Evolutionary conservation across 2,329 filamentous ascomycete genomes (phyloP).

Genomic region (Teratosphaeria destructans): DNA sequence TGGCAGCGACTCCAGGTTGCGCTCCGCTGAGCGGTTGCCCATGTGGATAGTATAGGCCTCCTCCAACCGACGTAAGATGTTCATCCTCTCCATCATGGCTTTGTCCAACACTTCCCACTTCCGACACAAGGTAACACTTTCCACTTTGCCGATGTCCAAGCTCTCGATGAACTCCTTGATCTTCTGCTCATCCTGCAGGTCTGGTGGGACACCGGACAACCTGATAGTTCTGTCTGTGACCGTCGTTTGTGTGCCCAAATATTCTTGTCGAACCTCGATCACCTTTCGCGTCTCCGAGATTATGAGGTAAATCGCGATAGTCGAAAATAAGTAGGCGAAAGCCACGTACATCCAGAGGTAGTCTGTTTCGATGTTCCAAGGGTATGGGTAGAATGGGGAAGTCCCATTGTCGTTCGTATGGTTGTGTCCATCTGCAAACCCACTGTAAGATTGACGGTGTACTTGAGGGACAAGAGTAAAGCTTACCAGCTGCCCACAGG

Average conservation of each 20-base stretch:
- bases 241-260: slow-evolving; percentile 87
- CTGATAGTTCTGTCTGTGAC: slow-evolving; percentile 90
- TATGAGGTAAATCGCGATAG: slow-evolving; percentile 70
- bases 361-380: slow-evolving; percentile 30
- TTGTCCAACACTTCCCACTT: slow-evolving; percentile 77
- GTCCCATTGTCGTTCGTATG: slow-evolving; percentile 1
- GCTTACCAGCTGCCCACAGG: background rate
- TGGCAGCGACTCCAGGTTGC: slow-evolving; percentile 39
- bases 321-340: slow-evolving; percentile 91
- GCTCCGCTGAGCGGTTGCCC: slow-evolving; percentile 44
- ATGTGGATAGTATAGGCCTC: slow-evolving; percentile 70
- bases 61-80: slow-evolving; percentile 63
- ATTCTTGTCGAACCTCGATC: slow-evolving; percentile 77
- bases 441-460: background rate
- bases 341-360: slow-evolving; percentile 88
- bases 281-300: slow-evolving; percentile 74
- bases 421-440: slow-evolving; percentile 3
- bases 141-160: slow-evolving; percentile 79
- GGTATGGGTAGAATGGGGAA: slow-evolving; percentile 3
- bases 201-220: slow-evolving; percentile 72
- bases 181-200: slow-evolving; percentile 68
- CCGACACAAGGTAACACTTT: slow-evolving; percentile 74
- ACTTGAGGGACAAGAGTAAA: background rate
- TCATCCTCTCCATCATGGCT: slow-evolving; percentile 57
- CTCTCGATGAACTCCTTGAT: slow-evolving; percentile 83